Conservation (phyloP, 2,329 filamentous ascomycete species). For the Verticillium nonalfalfae region DNA sequence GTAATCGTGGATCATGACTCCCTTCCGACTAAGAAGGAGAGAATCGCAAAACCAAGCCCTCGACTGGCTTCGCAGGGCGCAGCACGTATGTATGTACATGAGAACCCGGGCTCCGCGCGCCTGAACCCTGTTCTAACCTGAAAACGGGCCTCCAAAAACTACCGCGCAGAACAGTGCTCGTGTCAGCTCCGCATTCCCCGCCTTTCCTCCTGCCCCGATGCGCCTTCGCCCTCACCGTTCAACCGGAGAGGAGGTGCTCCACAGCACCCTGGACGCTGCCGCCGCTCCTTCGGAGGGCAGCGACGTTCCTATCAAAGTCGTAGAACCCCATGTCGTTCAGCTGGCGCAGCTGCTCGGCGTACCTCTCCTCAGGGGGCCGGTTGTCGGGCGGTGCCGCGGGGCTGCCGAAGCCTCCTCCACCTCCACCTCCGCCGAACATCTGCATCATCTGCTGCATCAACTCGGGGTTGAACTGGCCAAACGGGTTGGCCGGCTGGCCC, state of each 20-base stretch:
- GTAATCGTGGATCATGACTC: background rate
- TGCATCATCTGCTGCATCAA: conserved; percentile 49
- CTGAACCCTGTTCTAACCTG: background rate
- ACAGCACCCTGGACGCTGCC: conserved; percentile 92
- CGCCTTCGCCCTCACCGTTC: background rate
- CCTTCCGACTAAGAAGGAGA: background rate
- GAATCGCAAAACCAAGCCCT: background rate
- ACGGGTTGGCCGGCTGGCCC: conserved; percentile 27
- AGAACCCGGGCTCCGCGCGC: background rate
- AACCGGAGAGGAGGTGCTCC: conserved; percentile 56
- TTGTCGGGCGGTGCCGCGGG: conserved; percentile 64
- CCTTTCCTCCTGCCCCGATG: too few species aligned
- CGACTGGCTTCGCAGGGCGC: background rate
- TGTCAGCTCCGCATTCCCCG: too few species aligned
- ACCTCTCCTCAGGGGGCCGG: conserved; percentile 87
- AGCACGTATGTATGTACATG: background rate
- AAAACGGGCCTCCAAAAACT: too few species aligned
- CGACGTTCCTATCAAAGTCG: conserved; percentile 90
- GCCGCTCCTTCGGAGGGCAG: conserved; percentile 78
- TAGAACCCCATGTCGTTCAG: conserved; percentile 99
- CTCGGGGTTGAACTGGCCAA: conserved; percentile 20
- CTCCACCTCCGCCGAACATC: conserved; percentile 34
- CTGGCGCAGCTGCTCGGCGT: conserved; percentile 82
- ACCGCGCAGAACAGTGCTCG: too few species aligned
- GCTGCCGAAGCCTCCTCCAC: conserved; percentile 20